Evolutionary conservation across 768 basidiomycete genomes (phyloP).

Genomic region (Boletus sp.): DNA sequence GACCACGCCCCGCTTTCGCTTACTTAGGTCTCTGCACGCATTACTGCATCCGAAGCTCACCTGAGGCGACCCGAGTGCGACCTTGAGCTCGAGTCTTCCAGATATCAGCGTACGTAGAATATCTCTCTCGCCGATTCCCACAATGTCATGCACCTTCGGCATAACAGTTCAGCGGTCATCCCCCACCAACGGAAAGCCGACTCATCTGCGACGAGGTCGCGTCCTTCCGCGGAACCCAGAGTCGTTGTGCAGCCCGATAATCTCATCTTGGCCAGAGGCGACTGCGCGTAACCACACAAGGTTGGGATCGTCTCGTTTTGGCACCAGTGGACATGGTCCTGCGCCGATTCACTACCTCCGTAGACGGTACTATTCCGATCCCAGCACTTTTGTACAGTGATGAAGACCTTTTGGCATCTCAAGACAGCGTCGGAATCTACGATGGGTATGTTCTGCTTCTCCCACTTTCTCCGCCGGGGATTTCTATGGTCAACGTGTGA

Average conservation of each 20-base stretch:
- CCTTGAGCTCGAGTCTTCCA: slow-evolving; percentile 4
- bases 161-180: background rate
- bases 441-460: slow-evolving; percentile 64
- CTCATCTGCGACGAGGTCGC: slow-evolving; percentile 7
- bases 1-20: background rate
- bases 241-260: background rate
- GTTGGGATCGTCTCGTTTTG: slow-evolving; percentile 4
- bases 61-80: slow-evolving; percentile 13
- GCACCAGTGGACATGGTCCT: slow-evolving; percentile 45
- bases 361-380: slow-evolving; percentile 80
- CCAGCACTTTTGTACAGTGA: slow-evolving; percentile 75
- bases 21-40: slow-evolving; percentile 5
- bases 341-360: slow-evolving; percentile 49
- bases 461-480: background rate
- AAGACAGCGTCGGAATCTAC: slow-evolving; percentile 86
- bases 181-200: slow-evolving; percentile 3
- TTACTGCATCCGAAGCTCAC: slow-evolving; percentile 21
- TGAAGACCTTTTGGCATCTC: slow-evolving; percentile 70
- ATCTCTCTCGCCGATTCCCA: slow-evolving; percentile 6
- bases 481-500: slow-evolving; percentile 19
- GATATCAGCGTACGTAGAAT: slow-evolving; percentile 9
- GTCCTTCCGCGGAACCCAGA: slow-evolving; percentile 12
- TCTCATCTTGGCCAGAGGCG: background rate
- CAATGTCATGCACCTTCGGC: slow-evolving; percentile 3
- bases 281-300: background rate